Percentiles rank a stretch among this genome's conserved stretches.
Evolutionary conservation across 176 grass and related monocot genomes (phyloP).

Genomic region (Juncus effusus): DNA sequence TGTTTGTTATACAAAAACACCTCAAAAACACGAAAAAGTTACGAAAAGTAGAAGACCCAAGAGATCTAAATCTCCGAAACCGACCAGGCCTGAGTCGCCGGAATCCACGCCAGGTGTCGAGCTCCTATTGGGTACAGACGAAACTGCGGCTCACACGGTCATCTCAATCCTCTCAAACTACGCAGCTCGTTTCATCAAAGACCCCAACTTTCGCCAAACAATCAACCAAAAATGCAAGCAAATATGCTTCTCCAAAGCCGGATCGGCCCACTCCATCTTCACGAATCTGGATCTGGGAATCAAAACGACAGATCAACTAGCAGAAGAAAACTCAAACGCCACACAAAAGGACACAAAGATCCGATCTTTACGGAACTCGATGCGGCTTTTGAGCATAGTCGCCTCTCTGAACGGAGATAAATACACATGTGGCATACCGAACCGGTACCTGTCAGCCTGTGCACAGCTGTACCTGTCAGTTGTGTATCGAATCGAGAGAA

Average conservation of each 20-base stretch:
- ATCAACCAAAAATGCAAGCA: conserved; percentile 63
- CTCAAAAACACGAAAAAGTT: background rate
- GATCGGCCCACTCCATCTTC: conserved; percentile 46
- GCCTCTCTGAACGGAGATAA: conserved; percentile 51
- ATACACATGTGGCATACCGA: conserved; percentile 56
- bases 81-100: background rate
- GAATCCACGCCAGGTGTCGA: background rate
- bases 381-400: conserved; percentile 81
- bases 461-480: conserved; percentile 88
- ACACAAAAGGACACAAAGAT: conserved; percentile 59
- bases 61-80: background rate
- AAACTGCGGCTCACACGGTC: conserved; percentile 39
- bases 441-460: conserved; percentile 73
- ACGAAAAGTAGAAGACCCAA: conserved; percentile 2
- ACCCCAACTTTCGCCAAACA: conserved; percentile 47
- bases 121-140: background rate
- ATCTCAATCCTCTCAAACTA: conserved; percentile 71
- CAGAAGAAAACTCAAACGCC: conserved; percentile 31
- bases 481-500: conserved; percentile 81
- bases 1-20: background rate
- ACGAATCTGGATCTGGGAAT: conserved; percentile 88
- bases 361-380: conserved; percentile 84
- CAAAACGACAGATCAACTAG: conserved; percentile 82
- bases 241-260: conserved; percentile 33
- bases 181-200: conserved; percentile 65